phyloP scores from a whole-genome alignment of 1,139 yeast species.

The Yamadazyma siamensis region DNA sequence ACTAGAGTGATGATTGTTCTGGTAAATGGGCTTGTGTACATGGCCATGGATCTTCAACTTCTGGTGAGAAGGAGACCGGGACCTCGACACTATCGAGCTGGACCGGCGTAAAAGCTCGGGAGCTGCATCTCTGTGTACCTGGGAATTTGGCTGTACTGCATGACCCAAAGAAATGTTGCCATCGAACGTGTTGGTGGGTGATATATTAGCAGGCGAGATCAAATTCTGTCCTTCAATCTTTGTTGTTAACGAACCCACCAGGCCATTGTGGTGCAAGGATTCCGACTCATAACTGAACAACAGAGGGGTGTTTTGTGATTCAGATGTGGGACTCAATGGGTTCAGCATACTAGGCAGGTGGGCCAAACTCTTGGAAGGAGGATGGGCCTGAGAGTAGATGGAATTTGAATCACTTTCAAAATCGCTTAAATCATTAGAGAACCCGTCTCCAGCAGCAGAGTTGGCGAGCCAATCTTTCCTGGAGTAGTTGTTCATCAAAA shows the following conservation, averaged over 20 bases:
- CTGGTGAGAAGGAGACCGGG: conserved; percentile 17
- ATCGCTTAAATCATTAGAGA: conserved; percentile 18
- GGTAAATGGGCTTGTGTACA: conserved; percentile 26
- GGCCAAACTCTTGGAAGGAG: conserved; percentile 5
- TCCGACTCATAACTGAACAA: conserved; percentile 10
- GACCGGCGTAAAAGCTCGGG: conserved; percentile 10
- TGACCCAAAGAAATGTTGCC: no score
- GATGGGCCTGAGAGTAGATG: conserved; percentile 13
- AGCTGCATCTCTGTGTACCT: conserved; percentile 5
- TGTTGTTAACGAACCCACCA: conserved; percentile 25
- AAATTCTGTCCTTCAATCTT: conserved; percentile 27
- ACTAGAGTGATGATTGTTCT: conserved; percentile 2
- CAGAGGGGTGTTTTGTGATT: conserved; percentile 11
- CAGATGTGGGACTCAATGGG: conserved; percentile 11
- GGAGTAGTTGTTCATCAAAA: conserved; percentile 15
- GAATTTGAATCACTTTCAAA: conserved; percentile 23
- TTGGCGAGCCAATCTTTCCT: conserved; percentile 18
- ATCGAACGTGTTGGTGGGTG: no score
- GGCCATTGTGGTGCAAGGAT: conserved; percentile 9
- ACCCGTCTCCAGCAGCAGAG: conserved; percentile 16
- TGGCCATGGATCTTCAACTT: conserved; percentile 28
- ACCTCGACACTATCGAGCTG: conserved; percentile 9
- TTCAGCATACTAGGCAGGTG: conserved; percentile 1
- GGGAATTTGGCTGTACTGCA: no score
- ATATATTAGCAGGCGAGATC: no score